Evolutionary conservation across 2,329 filamentous ascomycete genomes (phyloP), one percentile per base, ranked within the genome.

Genomic region (Colletotrichum liaoningense): DNA sequence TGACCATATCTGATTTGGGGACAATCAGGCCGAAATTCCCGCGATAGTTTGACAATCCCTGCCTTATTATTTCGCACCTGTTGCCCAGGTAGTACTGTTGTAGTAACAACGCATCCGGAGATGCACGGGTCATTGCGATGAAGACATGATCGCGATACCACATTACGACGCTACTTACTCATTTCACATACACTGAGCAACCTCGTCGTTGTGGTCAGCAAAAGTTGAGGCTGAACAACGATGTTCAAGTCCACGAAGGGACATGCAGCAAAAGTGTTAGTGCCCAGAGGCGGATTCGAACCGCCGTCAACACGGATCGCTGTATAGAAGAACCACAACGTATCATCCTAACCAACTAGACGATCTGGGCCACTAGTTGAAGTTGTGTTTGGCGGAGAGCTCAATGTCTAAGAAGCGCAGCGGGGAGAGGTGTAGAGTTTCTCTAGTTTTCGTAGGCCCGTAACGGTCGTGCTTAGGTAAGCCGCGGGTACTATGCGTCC

Each of bases 321-420:
- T 65, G 68, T 65, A 72, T 73, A 68, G 69, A 57, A 65, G 35
- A 74, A 72, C 74, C 74, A 75, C 74, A 75, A 75, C 72, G 74
- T 74, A 74, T 74, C 74, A 75, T 75, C 74, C 74, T 75, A 75
- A 75, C 74, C 74, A 75, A 75, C 74, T 75, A 75, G 74, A 75
- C 74, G 72, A 75, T 75, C 74, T 70, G 72, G 72, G 74, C 74
- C 16, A 67, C 26, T 33, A 35, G 9, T 12, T 19, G 11, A 6
- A 24, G 1, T 7, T 46, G 9, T 3, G 6, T 8, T 19, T 4
- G 2, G 14, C 3, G 8, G 16, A 19, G 16, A 19, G 16, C 3
- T 42, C 1, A 19, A 2, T 3, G 2, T 5, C 2, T 4, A 42
- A 16, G 1, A 19, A 42, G 14, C 14, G 33, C 11, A 1, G 11